Conservation (phyloP, 2,329 filamentous ascomycete genomes). For the Nigrograna mackinnonii region DNA sequence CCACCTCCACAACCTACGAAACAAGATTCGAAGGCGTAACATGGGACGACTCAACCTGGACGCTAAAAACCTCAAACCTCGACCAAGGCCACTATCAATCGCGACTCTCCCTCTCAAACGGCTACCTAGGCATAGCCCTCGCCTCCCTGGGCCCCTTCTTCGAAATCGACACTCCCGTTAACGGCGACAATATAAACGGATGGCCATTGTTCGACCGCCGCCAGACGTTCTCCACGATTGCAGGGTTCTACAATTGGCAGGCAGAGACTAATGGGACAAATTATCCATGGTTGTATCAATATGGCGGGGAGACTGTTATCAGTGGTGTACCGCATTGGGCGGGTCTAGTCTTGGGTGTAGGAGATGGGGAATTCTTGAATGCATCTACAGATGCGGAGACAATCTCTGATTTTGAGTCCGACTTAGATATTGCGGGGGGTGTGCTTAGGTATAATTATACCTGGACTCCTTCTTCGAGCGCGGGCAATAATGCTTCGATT, state of each 20-base stretch:
- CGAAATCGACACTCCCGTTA: conserved; percentile 56
- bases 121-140: conserved; percentile 67
- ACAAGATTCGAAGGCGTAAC: conserved; percentile 47
- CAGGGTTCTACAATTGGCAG: conserved; percentile 68
- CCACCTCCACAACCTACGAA: background rate
- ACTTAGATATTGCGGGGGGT: conserved; percentile 66
- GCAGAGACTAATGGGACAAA: conserved; percentile 63
- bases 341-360: conserved; percentile 61
- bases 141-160: conserved; percentile 67
- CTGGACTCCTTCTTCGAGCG: conserved; percentile 70
- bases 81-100: conserved; percentile 64
- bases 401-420: conserved; percentile 64
- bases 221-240: conserved; percentile 69
- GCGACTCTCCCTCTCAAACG: conserved; percentile 58
- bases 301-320: conserved; percentile 72
- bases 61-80: conserved; percentile 55
- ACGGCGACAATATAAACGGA: conserved; percentile 61
- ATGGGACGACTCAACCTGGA: conserved; percentile 64
- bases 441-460: conserved; percentile 66
- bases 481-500: conserved; percentile 49
- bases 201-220: conserved; percentile 69
- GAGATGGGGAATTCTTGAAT: conserved; percentile 59
- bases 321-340: conserved; percentile 72
- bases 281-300: conserved; percentile 70
- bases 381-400: conserved; percentile 62